Evolutionary conservation across 768 basidiomycete genomes (phyloP).

Genomic region (Pleurotus sapidus): DNA sequence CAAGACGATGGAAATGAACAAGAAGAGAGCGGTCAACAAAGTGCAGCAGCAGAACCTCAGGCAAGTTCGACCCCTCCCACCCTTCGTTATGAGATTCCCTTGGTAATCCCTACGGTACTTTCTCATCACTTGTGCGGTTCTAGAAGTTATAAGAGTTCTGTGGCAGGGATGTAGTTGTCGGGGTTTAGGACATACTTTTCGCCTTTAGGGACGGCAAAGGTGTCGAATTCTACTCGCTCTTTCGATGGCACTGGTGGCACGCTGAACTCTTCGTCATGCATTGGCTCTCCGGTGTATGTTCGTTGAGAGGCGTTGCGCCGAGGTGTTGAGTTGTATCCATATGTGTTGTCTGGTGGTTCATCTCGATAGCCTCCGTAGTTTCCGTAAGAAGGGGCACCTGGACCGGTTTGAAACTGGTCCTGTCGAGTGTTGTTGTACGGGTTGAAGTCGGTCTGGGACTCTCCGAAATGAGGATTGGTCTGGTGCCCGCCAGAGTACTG

Average conservation of each 20-base stretch:
- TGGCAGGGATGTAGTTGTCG: no score
- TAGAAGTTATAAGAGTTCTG: slow-evolving; percentile 8
- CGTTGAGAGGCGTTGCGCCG: slow-evolving; percentile 9
- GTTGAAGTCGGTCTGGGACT: slow-evolving; percentile 34
- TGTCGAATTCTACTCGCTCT: slow-evolving; percentile 37
- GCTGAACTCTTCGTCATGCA: slow-evolving; percentile 10
- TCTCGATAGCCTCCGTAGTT: slow-evolving; percentile 36
- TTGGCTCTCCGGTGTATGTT: neutral
- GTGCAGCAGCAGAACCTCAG: slow-evolving; percentile 79
- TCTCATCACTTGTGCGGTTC: slow-evolving; percentile 41
- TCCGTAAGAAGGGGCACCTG: slow-evolving; percentile 18
- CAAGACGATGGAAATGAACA: slow-evolving; percentile 64
- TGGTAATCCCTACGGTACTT: slow-evolving; percentile 55
- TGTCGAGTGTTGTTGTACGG: slow-evolving; percentile 48
- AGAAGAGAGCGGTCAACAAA: slow-evolving; percentile 59
- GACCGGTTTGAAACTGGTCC: slow-evolving; percentile 33
- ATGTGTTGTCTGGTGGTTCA: slow-evolving; percentile 23
- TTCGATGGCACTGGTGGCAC: slow-evolving; percentile 12
- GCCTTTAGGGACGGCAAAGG: slow-evolving; percentile 32
- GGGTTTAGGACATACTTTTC: slow-evolving; percentile 19
- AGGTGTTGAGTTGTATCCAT: slow-evolving; percentile 6
- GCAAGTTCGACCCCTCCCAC: slow-evolving; percentile 55
- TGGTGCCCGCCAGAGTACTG: slow-evolving; percentile 12
- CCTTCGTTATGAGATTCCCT: slow-evolving; percentile 73
- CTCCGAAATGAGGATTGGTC: slow-evolving; percentile 21